These are phyloP conservation scores for Tritrichomonas foetus DNA, from an alignment of 208 protist species.

Conservation along the genomic window DNA sequence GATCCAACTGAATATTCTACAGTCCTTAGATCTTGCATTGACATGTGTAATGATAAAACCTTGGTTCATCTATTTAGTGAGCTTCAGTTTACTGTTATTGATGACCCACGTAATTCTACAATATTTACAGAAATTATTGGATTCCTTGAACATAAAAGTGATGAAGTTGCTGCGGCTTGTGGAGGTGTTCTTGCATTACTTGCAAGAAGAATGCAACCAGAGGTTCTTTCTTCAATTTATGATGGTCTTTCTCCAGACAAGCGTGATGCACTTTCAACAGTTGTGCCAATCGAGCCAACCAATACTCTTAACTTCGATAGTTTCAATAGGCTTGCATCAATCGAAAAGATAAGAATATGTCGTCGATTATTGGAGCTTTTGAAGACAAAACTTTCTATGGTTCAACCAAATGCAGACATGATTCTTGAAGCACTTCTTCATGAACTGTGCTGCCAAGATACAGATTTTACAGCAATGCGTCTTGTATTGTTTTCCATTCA, in stretches of 20 bases:
- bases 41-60: no score
- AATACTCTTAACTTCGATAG: background rate
- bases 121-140: background rate
- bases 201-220: background rate
- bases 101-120: background rate
- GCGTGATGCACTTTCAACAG: background rate
- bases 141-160: background rate
- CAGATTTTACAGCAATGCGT: background rate
- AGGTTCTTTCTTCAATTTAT: background rate
- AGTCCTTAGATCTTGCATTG: background rate
- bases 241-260: background rate
- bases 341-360: background rate
- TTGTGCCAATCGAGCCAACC: background rate
- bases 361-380: background rate
- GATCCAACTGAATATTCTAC: background rate
- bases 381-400: background rate
- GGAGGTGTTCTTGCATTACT: background rate
- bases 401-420: background rate
- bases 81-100: background rate
- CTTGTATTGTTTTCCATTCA: background rate
- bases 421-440: background rate
- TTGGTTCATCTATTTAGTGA: background rate
- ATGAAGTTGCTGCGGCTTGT: constrained; percentile 10
- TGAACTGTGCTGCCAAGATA: background rate
- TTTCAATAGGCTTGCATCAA: background rate